Conservation (phyloP, 2,329 filamentous ascomycete genomes). For the Cercospora sp. region DNA sequence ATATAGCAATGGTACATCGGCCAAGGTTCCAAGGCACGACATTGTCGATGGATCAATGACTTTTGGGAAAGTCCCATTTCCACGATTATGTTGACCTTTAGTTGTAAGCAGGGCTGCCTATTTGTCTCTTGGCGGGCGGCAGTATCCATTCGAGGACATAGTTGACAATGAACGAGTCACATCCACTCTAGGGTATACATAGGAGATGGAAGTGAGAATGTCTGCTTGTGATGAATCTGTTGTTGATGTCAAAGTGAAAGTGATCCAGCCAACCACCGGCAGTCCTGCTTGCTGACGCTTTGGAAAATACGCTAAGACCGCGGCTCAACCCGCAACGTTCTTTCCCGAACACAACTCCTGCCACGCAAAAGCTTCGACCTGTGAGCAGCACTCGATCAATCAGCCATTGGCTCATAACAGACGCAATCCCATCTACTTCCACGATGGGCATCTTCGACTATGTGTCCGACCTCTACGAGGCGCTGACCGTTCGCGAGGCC, state of each 20-base stretch:
- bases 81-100: too few relatives aligned
- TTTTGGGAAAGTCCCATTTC: too few relatives aligned
- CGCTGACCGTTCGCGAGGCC: constrained; percentile 61
- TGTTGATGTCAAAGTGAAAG: background rate
- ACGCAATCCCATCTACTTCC: constrained; percentile 29
- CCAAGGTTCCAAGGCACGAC: too few relatives aligned
- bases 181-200: too few relatives aligned
- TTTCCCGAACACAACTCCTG: constrained; percentile 12
- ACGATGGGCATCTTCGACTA: constrained; percentile 65
- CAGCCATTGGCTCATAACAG: constrained; percentile 28
- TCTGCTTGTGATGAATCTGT: too few relatives aligned
- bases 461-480: constrained; percentile 64
- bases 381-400: constrained; percentile 17
- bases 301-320: background rate
- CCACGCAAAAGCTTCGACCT: constrained; percentile 11
- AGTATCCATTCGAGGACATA: too few relatives aligned
- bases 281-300: constrained; percentile 1
- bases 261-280: background rate
- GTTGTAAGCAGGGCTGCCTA: too few relatives aligned
- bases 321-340: constrained; percentile 7
- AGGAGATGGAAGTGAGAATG: too few relatives aligned
- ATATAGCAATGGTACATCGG: too few relatives aligned
- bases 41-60: too few relatives aligned
- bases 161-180: too few relatives aligned
- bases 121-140: too few relatives aligned